These are phyloP conservation scores for Russula lepida DNA, from an alignment of 768 basidiomycete genomes.

Conservation along the genomic window DNA sequence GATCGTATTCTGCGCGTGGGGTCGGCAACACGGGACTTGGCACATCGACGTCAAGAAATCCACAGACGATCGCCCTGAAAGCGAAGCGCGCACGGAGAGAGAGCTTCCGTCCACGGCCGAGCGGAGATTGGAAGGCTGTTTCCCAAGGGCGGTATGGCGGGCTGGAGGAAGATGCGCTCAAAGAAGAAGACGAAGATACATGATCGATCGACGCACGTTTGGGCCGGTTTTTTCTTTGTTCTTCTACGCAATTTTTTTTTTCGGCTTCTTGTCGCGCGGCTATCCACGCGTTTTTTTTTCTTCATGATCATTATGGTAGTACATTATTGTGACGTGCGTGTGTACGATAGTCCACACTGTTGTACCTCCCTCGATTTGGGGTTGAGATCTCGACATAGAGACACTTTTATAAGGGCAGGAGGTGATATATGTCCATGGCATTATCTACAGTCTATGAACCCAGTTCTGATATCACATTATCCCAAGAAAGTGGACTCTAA, in stretches of 20 bases:
- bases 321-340: constrained; percentile 10
- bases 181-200: constrained; percentile 26
- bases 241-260: constrained; percentile 1
- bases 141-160: constrained; percentile 24
- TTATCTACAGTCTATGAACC: background rate
- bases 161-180: constrained; percentile 25
- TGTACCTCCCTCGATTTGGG: constrained; percentile 4
- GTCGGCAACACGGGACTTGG: constrained; percentile 10
- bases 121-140: constrained; percentile 41
- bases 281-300: constrained; percentile 6
- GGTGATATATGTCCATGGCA: background rate
- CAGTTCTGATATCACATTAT: background rate
- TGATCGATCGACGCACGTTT: background rate
- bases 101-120: constrained; percentile 79
- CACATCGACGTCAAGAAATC: constrained; percentile 16
- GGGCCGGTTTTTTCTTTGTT: background rate
- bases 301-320: constrained; percentile 9
- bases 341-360: constrained; percentile 18
- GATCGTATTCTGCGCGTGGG: constrained; percentile 10
- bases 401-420: background rate
- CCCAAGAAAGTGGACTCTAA: background rate
- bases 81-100: constrained; percentile 52
- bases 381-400: background rate
- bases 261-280: constrained; percentile 12
- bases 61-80: constrained; percentile 36